A percentile compares a stretch with the other conserved stretches of the same genome.
Conservation (phyloP, 208 protist species). For the Acanthamoeba castellanii region DNA sequence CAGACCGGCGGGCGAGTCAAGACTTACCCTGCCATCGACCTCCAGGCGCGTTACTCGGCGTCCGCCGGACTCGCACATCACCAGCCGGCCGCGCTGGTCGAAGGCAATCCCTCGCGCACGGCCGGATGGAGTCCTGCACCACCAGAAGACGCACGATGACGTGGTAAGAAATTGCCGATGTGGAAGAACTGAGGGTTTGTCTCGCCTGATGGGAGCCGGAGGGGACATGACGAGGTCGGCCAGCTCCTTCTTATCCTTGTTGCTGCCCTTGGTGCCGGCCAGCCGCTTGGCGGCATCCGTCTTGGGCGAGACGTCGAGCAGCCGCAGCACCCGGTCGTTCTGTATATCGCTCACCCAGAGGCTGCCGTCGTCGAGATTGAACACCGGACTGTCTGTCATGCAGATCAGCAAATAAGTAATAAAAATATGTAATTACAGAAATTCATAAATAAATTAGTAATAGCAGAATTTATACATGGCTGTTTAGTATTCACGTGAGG, state of each 20-base stretch:
- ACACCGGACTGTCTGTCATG: neutral
- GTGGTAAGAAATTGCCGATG: neutral
- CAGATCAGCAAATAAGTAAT: neutral
- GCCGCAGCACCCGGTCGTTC: slow-evolving; percentile 26
- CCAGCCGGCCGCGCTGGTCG: neutral
- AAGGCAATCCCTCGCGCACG: slow-evolving; percentile 2
- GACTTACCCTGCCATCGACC: neutral
- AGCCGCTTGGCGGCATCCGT: neutral
- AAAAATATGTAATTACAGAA: neutral
- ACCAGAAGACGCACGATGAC: neutral
- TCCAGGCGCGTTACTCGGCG: neutral
- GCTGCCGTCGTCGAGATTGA: slow-evolving; percentile 17
- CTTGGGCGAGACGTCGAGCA: neutral
- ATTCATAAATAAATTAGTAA: too few species aligned
- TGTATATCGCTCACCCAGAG: slow-evolving; percentile 17
- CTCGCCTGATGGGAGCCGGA: neutral
- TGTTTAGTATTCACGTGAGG: too few species aligned
- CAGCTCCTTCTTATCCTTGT: neutral
- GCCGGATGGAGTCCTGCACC: neutral
- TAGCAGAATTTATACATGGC: too few species aligned
- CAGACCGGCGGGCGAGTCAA: neutral
- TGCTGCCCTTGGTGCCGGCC: neutral
- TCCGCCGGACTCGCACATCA: slow-evolving; percentile 4
- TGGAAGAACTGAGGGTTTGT: neutral
- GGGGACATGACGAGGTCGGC: neutral